Evolutionary conservation across 352 stramenopile genomes (phyloP).

Genomic region (Lagenidium giganteum): DNA sequence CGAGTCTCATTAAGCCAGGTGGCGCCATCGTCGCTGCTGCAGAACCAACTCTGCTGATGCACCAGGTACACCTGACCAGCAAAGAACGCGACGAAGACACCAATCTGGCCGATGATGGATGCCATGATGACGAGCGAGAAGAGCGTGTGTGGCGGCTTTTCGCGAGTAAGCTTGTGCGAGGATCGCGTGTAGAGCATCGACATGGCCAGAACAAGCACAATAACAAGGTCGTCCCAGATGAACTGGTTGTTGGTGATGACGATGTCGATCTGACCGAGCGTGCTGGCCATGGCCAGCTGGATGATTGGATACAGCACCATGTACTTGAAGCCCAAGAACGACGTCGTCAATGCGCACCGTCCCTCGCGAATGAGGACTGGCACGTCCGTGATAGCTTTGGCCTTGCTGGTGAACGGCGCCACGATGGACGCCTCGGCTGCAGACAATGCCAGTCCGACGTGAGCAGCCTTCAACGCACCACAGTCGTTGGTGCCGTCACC

Average conservation of each 20-base stretch:
- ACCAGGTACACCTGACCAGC: constrained; percentile 24
- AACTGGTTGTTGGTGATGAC: constrained; percentile 57
- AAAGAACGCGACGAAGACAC: constrained; percentile 45
- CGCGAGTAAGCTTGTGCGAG: constrained; percentile 22
- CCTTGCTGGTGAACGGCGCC: constrained; percentile 83
- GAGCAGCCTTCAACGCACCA: constrained; percentile 77
- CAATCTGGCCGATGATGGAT: constrained; percentile 42
- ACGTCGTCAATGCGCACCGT: constrained; percentile 65
- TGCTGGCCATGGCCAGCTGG: constrained; percentile 34
- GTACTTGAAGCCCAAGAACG: constrained; percentile 49
- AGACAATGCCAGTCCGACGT: constrained; percentile 83
- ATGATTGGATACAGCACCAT: constrained; percentile 60
- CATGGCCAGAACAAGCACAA: constrained; percentile 44
- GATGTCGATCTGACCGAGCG: constrained; percentile 20
- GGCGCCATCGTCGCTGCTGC: constrained; percentile 23
- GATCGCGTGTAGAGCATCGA: constrained; percentile 47
- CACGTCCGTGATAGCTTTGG: constrained; percentile 72
- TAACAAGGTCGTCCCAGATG: constrained; percentile 46
- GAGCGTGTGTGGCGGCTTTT: constrained; percentile 35
- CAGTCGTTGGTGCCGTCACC: constrained; percentile 80
- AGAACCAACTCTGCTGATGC: constrained; percentile 38
- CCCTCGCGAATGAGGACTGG: constrained; percentile 78
- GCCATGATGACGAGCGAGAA: constrained; percentile 45
- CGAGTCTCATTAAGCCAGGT: constrained; percentile 5
- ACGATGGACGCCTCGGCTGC: constrained; percentile 82